These are phyloP conservation scores for Cladosporium sp. DNA, from an alignment of 2,329 filamentous ascomycete species.

Conservation along the genomic window DNA sequence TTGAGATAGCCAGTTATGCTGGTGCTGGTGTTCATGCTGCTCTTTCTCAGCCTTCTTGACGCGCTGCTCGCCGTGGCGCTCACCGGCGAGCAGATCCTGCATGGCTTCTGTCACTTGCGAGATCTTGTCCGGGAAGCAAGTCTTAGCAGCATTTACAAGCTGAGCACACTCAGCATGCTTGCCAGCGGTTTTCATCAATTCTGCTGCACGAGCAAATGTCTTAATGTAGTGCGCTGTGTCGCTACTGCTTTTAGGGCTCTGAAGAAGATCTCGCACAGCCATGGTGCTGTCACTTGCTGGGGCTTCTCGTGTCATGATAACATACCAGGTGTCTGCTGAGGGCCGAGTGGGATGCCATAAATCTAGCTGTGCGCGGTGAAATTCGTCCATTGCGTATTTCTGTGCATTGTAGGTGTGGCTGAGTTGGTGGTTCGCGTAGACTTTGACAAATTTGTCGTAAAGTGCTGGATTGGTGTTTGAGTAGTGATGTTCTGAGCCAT, in stretches of 20 bases:
- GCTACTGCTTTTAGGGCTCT: not conserved
- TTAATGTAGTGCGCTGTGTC: not conserved
- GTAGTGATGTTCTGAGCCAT: not conserved
- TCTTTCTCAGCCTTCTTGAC: not conserved
- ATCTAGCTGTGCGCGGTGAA: not conserved
- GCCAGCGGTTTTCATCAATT: not conserved
- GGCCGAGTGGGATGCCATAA: constrained; percentile 7
- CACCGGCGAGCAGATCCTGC: not conserved
- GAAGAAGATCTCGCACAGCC: not conserved
- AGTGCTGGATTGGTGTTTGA: not conserved
- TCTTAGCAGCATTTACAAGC: not conserved
- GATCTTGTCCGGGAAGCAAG: not conserved
- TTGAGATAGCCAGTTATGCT: not conserved
- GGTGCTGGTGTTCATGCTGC: not conserved
- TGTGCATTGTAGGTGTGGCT: not conserved
- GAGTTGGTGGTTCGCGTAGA: not conserved
- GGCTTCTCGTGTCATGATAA: not conserved
- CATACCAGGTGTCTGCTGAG: not conserved
- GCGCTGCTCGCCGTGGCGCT: not conserved
- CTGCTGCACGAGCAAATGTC: not conserved
- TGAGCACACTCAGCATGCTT: not conserved
- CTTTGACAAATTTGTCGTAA: constrained; percentile 5
- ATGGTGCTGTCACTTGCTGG: not conserved
- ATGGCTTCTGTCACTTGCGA: not conserved
- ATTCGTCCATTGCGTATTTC: not conserved